Conservation (phyloP, 169 alveolate species). For the Eimeria sp. region DNA sequence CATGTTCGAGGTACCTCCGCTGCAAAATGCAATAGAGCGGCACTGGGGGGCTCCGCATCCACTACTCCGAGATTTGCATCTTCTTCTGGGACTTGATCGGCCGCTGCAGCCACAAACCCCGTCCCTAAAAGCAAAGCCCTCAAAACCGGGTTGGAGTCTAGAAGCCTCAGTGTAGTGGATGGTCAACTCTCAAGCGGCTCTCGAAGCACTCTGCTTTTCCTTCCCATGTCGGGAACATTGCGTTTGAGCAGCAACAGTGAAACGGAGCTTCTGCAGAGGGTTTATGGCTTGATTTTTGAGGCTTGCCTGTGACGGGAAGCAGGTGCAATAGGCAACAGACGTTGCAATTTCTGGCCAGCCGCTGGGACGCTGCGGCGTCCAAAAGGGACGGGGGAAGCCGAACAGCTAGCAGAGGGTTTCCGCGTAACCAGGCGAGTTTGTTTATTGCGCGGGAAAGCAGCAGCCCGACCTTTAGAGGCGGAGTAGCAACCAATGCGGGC, state of each 20-base stretch:
- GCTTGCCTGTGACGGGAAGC: conserved; percentile 29
- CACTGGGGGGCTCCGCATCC: conserved; percentile 60
- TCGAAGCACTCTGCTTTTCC: not conserved
- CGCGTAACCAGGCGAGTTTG: conserved; percentile 64
- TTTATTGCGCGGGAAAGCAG: conserved; percentile 55
- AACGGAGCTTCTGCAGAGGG: not conserved
- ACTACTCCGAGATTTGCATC: conserved; percentile 2
- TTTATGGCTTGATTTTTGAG: not conserved
- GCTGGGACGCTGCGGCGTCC: not conserved
- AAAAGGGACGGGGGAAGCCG: conserved; percentile 61
- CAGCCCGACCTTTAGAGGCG: conserved; percentile 11
- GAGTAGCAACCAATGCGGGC: not conserved
- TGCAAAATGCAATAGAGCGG: conserved; percentile 55
- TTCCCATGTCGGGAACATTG: not conserved
- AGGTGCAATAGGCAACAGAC: conserved; percentile 46
- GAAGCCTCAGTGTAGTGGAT: not conserved
- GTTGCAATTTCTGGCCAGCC: conserved; percentile 14
- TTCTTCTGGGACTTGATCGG: conserved; percentile 38
- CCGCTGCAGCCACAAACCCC: conserved; percentile 40
- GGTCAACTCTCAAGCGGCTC: too few species aligned
- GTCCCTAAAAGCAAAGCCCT: not conserved
- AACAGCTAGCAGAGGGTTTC: conserved; percentile 28
- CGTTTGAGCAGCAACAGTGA: not conserved
- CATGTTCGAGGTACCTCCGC: conserved; percentile 17
- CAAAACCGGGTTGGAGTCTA: not conserved